phyloP scores from a whole-genome alignment of 371 early-diverging fungal species.

The Rhizomucor miehei region DNA sequence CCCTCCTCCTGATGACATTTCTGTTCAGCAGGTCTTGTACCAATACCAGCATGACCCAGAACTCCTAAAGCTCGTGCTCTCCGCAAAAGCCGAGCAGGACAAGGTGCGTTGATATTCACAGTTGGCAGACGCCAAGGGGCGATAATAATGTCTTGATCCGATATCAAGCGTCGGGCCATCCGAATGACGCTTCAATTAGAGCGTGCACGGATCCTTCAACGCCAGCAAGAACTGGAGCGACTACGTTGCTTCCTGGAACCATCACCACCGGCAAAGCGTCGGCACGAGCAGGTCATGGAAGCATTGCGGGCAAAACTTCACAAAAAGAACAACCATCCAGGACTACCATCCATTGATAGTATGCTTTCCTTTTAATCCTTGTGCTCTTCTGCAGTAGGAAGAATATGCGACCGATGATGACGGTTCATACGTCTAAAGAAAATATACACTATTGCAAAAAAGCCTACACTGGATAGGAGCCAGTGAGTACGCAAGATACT shows the following conservation, averaged over 20 bases:
- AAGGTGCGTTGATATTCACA: conserved; percentile 27
- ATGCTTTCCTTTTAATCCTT: too few relatives aligned
- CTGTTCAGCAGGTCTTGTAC: conserved; percentile 30
- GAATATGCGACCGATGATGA: conserved; percentile 3
- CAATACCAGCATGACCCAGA: conserved; percentile 31
- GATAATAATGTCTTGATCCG: too few relatives aligned
- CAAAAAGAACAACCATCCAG: conserved; percentile 19
- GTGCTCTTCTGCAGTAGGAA: conserved; percentile 1
- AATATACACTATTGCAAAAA: conserved; percentile 15
- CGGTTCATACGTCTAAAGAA: conserved; percentile 12
- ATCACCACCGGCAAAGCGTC: conserved; percentile 13
- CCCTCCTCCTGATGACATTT: conserved; percentile 19
- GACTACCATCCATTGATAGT: conserved; percentile 36
- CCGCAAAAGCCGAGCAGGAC: conserved; percentile 48
- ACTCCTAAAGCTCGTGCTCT: conserved; percentile 25
- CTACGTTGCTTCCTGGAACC: conserved; percentile 1
- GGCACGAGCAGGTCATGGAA: conserved; percentile 36
- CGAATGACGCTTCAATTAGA: conserved; percentile 31
- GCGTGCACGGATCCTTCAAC: conserved; percentile 31
- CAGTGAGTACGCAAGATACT: conserved; percentile 20
- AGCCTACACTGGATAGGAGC: conserved; percentile 20
- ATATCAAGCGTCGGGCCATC: conserved; percentile 18
- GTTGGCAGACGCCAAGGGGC: too few relatives aligned
- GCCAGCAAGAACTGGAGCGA: neutral
- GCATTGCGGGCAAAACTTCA: conserved; percentile 37